phyloP scores from a whole-genome alignment of 805 yeast genomes.

The Zygosaccharomyces rouxii region DNA sequence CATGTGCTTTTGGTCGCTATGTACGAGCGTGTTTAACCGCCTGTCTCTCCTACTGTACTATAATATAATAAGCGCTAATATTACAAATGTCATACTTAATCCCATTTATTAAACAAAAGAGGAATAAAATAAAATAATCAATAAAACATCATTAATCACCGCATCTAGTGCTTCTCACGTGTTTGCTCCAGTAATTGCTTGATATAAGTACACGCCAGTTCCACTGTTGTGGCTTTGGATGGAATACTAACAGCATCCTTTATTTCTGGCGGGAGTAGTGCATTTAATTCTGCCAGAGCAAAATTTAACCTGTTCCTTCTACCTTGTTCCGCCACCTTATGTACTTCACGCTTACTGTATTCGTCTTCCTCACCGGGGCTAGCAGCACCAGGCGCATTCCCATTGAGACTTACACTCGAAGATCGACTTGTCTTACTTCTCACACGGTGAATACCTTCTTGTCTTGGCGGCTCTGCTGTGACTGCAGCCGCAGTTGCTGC shows the following conservation, averaged over 20 bases:
- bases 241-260: conserved; percentile 61
- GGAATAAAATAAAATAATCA: background rate
- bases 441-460: background rate
- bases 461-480: background rate
- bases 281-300: conserved; percentile 73
- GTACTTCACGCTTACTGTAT: conserved; percentile 40
- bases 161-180: conserved; percentile 26
- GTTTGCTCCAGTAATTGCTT: conserved; percentile 36
- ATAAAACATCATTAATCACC: background rate
- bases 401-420: conserved; percentile 7
- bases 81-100: background rate
- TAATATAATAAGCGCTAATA: no score
- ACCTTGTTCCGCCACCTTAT: conserved; percentile 94
- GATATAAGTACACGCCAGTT: conserved; percentile 74
- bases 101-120: background rate
- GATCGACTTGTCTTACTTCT: conserved; percentile 5
- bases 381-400: conserved; percentile 3
- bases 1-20: no score
- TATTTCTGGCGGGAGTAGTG: conserved; percentile 58
- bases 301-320: conserved; percentile 86
- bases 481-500: background rate
- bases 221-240: conserved; percentile 93
- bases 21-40: no score
- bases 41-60: no score
- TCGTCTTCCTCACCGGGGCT: conserved; percentile 19